Base-by-base conservation (phyloP, 768 basidiomycete genomes). In the Pisolithus sp. region DNA sequence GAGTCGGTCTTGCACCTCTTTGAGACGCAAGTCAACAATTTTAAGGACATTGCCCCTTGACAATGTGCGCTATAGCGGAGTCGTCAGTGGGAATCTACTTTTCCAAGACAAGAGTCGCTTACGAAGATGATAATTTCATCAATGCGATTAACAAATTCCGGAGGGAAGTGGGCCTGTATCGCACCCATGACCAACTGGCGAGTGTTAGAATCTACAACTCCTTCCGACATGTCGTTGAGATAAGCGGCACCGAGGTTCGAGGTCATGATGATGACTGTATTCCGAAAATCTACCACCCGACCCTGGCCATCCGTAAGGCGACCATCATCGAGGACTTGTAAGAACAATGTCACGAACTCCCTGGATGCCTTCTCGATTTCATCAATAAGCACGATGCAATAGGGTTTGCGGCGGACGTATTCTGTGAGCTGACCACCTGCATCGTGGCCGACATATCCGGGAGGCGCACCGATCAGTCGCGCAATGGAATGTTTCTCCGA, bases 221-320 rank as follows among this genome's bases (percentile, higher is more conserved):
- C 89, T 53, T 85, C 81, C 3, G 76, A 77, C 74, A 86, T 78
- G 46, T 90, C 89, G 51, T 86, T 81, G 44, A 91, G 74, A 69
- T 78, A 87, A 20, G 76, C 73, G 5, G 89, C 86, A 41, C 90
- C 93, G 18, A 95, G 76, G 64, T 97, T 97, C 46, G 89, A 92
- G 4, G 93, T 95, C 83, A 95, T 88, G 68, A 93, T 88, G 65
- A 95, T 91, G 62, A 95, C 89, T 1, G 91, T 90, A 65, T 93
- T 94, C 52, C 84, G 77, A 77, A 92, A 93, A 68, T 90, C 86
- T 18, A 90, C 81, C 39, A 90, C 74, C 54, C 88, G 82, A n/a
- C 93, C 93, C 69, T 94, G 92, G 7, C 92, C 88, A 59, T 95
- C 93, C 20, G 93, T 95, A 56, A 95, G 75, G 41, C 89, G 82